phyloP scores from a whole-genome alignment of 1,284 basidiomycete species.

The Stygiomarasmius scandens region DNA sequence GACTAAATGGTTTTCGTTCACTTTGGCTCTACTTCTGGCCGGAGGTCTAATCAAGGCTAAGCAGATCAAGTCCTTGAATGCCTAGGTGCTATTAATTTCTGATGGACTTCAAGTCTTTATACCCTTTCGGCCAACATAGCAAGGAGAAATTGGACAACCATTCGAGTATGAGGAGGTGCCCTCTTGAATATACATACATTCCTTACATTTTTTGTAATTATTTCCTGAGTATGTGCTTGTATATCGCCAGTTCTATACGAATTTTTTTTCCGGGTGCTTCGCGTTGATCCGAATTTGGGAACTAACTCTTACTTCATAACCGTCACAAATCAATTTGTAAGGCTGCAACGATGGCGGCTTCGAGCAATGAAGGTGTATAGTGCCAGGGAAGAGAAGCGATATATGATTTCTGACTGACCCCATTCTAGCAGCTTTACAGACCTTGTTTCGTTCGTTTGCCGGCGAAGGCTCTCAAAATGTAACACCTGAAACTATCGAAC shows the following conservation, averaged over 20 bases:
- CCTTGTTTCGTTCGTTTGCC: conserved; percentile 49
- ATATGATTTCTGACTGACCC: neutral
- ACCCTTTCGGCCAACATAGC: too few relatives aligned
- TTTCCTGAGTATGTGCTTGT: too few relatives aligned
- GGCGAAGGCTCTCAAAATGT: conserved; percentile 38
- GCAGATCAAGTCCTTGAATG: conserved; percentile 3
- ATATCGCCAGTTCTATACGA: too few relatives aligned
- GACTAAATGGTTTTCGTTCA: conserved; percentile 15
- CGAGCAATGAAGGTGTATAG: neutral
- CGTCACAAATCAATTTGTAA: too few relatives aligned
- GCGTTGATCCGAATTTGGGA: neutral
- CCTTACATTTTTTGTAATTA: neutral
- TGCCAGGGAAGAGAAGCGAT: neutral
- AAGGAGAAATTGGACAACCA: too few relatives aligned
- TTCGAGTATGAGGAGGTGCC: too few relatives aligned
- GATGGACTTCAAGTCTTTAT: too few relatives aligned
- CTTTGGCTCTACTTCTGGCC: conserved; percentile 12
- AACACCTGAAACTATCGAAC: conserved; percentile 51
- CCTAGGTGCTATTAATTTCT: neutral
- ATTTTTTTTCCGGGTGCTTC: too few relatives aligned
- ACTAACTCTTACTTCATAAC: neutral
- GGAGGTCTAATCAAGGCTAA: conserved; percentile 13
- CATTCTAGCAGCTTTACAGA: conserved; percentile 6
- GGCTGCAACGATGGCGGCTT: neutral
- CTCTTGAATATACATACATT: neutral